Percentiles rank a stretch among this genome's conserved stretches.
Conservation (phyloP, 345 rosid species). For the Camelina neglecta region DNA sequence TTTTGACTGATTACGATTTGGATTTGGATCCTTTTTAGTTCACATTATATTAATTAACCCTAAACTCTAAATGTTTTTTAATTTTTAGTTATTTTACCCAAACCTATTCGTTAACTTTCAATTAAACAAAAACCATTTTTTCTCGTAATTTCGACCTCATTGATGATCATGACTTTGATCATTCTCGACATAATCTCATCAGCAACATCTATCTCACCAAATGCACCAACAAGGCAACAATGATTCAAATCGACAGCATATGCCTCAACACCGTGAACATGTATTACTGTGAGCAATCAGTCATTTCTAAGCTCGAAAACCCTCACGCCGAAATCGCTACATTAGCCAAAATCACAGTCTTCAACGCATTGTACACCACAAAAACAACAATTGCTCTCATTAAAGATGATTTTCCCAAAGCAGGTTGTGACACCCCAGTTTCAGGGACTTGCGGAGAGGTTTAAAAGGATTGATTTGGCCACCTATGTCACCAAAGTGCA, state of each 20-base stretch:
- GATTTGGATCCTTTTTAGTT: no score
- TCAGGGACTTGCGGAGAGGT: no score
- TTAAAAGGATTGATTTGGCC: no score
- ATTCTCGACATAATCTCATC: conserved; percentile 5
- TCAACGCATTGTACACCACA: conserved; percentile 14
- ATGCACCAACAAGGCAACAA: conserved; percentile 19
- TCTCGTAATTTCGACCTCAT: no score
- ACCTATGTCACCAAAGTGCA: no score
- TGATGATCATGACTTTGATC: conserved; percentile 9
- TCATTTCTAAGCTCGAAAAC: conserved; percentile 4
- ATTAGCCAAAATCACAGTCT: conserved; percentile 8
- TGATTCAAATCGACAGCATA: conserved; percentile 20
- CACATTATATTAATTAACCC: no score
- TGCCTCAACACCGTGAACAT: conserved; percentile 5
- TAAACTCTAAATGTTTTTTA: no score
- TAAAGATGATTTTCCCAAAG: conserved; percentile 9
- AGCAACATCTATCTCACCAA: not conserved
- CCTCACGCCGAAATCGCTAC: conserved; percentile 10
- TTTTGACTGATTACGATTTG: no score
- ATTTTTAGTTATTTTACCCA: no score
- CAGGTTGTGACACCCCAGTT: no score
- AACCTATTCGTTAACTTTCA: no score
- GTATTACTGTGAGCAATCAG: conserved; percentile 3
- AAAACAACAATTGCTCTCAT: conserved; percentile 5
- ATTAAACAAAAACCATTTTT: no score